Conservation (phyloP, 257 asterid genomes). For the Solanum piurae region DNA sequence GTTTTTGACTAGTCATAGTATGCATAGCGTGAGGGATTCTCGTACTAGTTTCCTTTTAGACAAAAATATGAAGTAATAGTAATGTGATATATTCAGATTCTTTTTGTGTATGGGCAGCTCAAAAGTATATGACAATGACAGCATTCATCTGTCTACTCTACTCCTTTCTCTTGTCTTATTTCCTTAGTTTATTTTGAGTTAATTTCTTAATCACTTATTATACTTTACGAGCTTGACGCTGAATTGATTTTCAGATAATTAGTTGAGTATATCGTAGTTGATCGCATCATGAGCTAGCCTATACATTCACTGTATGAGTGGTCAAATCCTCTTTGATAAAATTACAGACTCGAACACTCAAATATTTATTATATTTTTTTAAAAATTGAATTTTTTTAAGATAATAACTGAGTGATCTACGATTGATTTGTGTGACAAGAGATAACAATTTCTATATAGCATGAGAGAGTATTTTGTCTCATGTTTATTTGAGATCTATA, state of each 20-base stretch:
- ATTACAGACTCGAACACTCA: no score
- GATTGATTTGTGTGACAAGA: background rate
- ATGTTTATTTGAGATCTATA: background rate
- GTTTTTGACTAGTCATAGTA: background rate
- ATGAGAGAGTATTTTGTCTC: background rate
- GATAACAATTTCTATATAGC: background rate
- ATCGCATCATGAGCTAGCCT: no score
- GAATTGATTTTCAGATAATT: background rate
- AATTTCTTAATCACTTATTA: accelerated
- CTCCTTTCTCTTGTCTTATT: background rate
- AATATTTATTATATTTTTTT: no score
- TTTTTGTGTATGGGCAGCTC: background rate
- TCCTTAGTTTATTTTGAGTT: background rate
- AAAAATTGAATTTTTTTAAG: no score
- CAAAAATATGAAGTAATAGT: background rate
- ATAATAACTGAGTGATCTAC: background rate
- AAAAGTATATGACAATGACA: conserved; percentile 34
- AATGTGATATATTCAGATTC: background rate
- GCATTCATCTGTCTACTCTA: background rate
- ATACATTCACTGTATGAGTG: no score
- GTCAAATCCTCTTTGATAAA: no score
- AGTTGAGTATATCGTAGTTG: no score
- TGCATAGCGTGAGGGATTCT: conserved; percentile 11
- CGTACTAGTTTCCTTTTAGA: conserved; percentile 36
- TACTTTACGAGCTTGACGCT: background rate